Evolutionary conservation across 2,329 filamentous ascomycete genomes (phyloP), one percentile per base, ranked within the genome.

Genomic region (Coniochaeta ligniaria): DNA sequence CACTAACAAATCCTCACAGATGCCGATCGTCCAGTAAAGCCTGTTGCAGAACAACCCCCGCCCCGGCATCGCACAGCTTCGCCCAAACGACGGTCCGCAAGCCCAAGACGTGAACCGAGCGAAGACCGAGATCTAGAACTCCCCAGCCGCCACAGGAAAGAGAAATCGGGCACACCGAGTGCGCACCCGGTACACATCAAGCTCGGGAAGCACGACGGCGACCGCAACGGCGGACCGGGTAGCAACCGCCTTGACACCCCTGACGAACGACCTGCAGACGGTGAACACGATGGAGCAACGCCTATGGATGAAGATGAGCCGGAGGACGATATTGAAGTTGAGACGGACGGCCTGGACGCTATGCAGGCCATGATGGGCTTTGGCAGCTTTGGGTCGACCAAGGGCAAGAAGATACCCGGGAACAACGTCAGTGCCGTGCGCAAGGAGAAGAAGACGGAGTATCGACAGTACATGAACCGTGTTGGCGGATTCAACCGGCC

Each of bases 391-490:
- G 88, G 87, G 61, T 87, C 86, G 26, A 98, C 95, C 22, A 96
- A 98, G 75, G 86, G 90, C 62, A 92, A 89, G 60, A 96, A 97
- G 71, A 87, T 99, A 1, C 82, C 84, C 0, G 95, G 95, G 1
- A 99, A 99, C 71, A 86, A 92, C 70, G 85, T 88, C 47, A 93
- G 90, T 60, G 91, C 81, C 0, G 86, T 97, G 59, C 81, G 88
- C 66, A 97, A 95, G 80, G 92, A 95, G 77, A 97, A 96, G 85
- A 93, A 92, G 84, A 90, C 88, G 16, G 85, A 96, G 79, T 98
- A 97, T 71, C 83, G 95, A 67, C 95, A 99, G 83, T 99, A 99
- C 75, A 99, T 99, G 86, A 95, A 95, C 71, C 83, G 90, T 60
- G 80, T 86, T 58, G 90, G 90, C 60, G 90, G 90, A 6, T 95